Base-by-base conservation (phyloP, 257 asterid genomes). In the Fraxinus anomala region DNA sequence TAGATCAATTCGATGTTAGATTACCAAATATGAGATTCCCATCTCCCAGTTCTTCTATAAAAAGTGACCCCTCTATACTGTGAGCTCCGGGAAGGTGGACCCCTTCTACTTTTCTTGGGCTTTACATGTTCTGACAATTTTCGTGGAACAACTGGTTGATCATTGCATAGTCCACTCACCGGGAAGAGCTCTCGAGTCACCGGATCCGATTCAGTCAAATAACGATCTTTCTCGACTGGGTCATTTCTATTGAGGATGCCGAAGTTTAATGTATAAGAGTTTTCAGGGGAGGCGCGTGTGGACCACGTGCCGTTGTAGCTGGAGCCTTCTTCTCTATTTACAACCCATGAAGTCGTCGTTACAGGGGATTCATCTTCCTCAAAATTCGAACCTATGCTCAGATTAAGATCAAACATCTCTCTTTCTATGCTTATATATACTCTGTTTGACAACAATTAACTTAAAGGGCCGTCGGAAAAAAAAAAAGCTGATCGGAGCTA, bases 11-110 rank as follows among this genome's bases (percentile, higher is more conserved):
- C 44, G 44, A 39, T 39, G 44, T 39, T 39, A 39, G 8, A 5
- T 70, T 49, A 90, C 95, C 92, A 90, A 16, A 90, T 90, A 74
- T 90, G 95, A 7, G 95, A 90, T 70, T 90, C 94, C 95, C 92
- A 90, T 85, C 92, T 79, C 54, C 95, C 92, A 16, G 95, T 90
- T 77, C 95, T 87, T 77, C 95, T 78, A 72, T 90, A 90, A 81
- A 90, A 90, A 69, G 95, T 88, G 21, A 90, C 92, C n/a, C 95
- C 95, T 66, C 92, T 84, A 49, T 88, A 90, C 78, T 90, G 91
- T 12, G 95, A 90, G 76, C 92, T 90, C 54, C 88, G 78, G 6
- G 95, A 90, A 83, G 90, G 80, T 68, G 92, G 95, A 17, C 92
- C 92, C 73, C 92, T 78, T 61, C 92, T 81, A 81, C 92, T 90